Conservation (phyloP, 1,139 yeast genomes). For the Starmera stellimalicola region DNA sequence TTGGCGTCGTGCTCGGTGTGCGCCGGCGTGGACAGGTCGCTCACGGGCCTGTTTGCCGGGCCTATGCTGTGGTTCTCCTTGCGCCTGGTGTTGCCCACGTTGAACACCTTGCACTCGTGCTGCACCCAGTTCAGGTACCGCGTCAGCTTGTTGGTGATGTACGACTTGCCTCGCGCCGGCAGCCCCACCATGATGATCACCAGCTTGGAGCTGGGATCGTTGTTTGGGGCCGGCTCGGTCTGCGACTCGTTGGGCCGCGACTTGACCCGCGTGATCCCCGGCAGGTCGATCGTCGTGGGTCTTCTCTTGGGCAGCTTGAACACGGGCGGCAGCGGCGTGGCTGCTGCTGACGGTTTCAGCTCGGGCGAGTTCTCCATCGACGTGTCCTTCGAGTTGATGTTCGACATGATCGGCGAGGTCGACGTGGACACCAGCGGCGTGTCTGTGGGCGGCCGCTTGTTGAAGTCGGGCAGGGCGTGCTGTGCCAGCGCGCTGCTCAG, state of each 20-base stretch:
- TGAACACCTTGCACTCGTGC: conserved; percentile 82
- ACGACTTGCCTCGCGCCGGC: conserved; percentile 90
- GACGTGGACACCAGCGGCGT: conserved; percentile 54
- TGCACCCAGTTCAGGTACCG: conserved; percentile 88
- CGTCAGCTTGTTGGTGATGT: conserved; percentile 82
- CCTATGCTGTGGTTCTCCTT: conserved; percentile 56
- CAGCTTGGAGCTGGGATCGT: conserved; percentile 60
- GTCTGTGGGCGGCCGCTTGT: conserved; percentile 61
- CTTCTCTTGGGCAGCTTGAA: conserved; percentile 23
- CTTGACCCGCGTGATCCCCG: conserved; percentile 82
- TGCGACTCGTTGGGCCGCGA: conserved; percentile 50
- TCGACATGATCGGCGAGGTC: conserved; percentile 38
- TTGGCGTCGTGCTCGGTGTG: conserved; percentile 53
- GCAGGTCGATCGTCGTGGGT: conserved; percentile 82
- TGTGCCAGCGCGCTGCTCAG: not conserved
- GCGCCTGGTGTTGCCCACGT: conserved; percentile 90
- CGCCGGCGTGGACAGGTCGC: conserved; percentile 31
- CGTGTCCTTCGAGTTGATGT: conserved; percentile 18
- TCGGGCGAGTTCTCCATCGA: conserved; percentile 24
- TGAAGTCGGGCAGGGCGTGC: conserved; percentile 43
- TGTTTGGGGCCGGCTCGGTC: conserved; percentile 1
- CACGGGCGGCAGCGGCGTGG: conserved; percentile 2
- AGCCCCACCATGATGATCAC: conserved; percentile 93
- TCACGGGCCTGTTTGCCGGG: conserved; percentile 63
- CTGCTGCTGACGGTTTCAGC: conserved; percentile 2